Percentiles rank a stretch among this genome's conserved stretches.
Evolutionary conservation across 768 basidiomycete genomes (phyloP).

Genomic region (Crassisporium funariophilum): DNA sequence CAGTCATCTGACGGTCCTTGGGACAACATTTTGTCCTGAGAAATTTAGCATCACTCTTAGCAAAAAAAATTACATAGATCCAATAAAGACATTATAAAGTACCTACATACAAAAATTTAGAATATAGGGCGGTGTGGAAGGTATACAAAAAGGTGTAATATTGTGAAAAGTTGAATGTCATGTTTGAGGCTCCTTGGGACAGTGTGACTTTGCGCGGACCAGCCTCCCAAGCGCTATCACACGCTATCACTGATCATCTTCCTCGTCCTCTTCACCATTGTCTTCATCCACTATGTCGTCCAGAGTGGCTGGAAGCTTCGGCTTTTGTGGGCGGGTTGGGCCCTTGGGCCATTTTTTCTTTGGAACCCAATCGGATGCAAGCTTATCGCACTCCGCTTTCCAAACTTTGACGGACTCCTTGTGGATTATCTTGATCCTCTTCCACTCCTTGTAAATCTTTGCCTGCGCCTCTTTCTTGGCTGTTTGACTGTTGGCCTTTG

Average conservation of each 20-base stretch:
- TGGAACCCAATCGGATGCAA: too few species aligned
- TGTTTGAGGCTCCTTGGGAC: background rate
- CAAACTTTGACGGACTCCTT: too few species aligned
- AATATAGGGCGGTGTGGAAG: background rate
- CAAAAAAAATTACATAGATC: background rate
- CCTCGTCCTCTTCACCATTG: background rate
- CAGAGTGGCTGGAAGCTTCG: too few species aligned
- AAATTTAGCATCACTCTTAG: background rate
- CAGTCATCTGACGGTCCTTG: constrained; percentile 7
- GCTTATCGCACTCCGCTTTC: too few species aligned
- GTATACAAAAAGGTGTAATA: background rate
- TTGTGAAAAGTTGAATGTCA: background rate
- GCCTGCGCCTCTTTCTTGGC: too few species aligned
- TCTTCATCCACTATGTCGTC: background rate
- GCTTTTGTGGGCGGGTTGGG: too few species aligned
- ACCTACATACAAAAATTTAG: background rate
- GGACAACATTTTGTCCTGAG: constrained; percentile 4
- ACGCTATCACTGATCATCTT: background rate
- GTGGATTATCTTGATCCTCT: too few species aligned
- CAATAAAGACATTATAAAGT: too few species aligned
- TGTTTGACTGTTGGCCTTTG: too few species aligned
- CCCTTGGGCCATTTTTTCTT: too few species aligned
- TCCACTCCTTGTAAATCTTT: too few species aligned
- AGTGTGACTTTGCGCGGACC: background rate
- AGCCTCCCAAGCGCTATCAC: background rate